phyloP scores from a whole-genome alignment of 352 stramenopile species.

The Blastocystis hominis region DNA sequence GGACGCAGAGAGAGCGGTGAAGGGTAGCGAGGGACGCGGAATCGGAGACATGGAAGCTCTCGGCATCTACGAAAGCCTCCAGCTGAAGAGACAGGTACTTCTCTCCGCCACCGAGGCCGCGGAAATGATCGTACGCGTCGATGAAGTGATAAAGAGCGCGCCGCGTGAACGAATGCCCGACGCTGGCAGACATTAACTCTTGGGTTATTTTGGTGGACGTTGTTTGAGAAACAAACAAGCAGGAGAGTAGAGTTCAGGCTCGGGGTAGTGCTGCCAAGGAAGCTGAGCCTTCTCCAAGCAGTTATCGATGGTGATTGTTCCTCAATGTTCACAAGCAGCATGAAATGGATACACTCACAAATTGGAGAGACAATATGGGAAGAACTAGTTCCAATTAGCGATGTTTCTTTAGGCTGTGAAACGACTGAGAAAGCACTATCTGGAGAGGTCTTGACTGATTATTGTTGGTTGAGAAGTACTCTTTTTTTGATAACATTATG shows the following conservation, averaged over 20 bases:
- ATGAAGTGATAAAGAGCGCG: slow-evolving; percentile 92
- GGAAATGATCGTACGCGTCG: slow-evolving; percentile 97
- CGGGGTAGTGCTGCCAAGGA: neutral
- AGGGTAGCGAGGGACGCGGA: slow-evolving; percentile 76
- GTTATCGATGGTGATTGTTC: slow-evolving; percentile 48
- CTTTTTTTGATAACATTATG: no score
- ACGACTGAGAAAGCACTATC: no score
- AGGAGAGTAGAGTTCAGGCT: neutral
- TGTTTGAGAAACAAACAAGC: neutral
- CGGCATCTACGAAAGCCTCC: slow-evolving; percentile 86
- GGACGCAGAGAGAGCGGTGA: neutral
- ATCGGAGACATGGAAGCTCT: slow-evolving; percentile 90
- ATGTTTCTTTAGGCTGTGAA: no score
- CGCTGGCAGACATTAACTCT: slow-evolving; percentile 10
- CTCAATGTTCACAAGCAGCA: slow-evolving; percentile 37
- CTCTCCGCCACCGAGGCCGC: slow-evolving; percentile 91
- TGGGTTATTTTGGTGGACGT: neutral
- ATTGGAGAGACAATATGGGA: no score
- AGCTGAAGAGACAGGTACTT: slow-evolving; percentile 87
- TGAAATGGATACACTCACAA: slow-evolving; percentile 52
- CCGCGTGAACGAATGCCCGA: slow-evolving; percentile 69
- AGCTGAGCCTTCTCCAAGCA: slow-evolving; percentile 43
- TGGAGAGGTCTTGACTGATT: no score
- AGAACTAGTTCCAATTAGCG: no score
- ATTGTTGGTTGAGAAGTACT: no score